Conservation (phyloP, 305 asterid genomes). For the Striga hermonthica region DNA sequence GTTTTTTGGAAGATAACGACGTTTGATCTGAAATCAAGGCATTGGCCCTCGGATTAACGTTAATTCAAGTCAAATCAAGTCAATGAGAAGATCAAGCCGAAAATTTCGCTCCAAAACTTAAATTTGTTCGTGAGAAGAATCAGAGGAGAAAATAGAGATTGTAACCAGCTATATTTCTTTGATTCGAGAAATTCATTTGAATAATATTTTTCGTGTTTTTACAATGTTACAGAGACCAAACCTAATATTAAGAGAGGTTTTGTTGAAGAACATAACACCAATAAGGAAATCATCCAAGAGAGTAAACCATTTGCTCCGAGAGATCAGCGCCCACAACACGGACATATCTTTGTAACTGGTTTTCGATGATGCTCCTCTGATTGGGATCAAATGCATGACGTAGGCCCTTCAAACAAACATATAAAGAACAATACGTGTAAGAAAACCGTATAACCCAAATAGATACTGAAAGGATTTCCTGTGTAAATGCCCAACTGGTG, state of each 20-base stretch:
- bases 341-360: constrained; percentile 53
- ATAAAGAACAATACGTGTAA: constrained; percentile 10
- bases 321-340: constrained; percentile 77
- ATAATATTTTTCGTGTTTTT: too few species aligned
- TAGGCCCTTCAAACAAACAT: constrained; percentile 54
- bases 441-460: background rate
- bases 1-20: too few species aligned
- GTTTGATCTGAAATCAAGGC: too few species aligned
- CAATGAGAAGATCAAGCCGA: too few species aligned
- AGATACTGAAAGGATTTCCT: constrained; percentile 1
- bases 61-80: too few species aligned
- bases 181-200: too few species aligned
- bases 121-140: too few species aligned
- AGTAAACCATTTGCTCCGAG: constrained; percentile 70
- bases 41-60: too few species aligned
- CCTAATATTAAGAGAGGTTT: constrained; percentile 21
- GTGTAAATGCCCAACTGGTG: background rate
- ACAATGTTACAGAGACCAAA: too few species aligned
- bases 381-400: constrained; percentile 57
- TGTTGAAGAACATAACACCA: constrained; percentile 3
- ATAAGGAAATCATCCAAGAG: constrained; percentile 41
- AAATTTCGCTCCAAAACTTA: too few species aligned
- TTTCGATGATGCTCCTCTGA: constrained; percentile 52
- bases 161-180: too few species aligned
- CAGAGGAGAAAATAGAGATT: too few species aligned